Evolutionary conservation across 163 green algal genomes (phyloP).

Genomic region (Scenedesmus sp.): DNA sequence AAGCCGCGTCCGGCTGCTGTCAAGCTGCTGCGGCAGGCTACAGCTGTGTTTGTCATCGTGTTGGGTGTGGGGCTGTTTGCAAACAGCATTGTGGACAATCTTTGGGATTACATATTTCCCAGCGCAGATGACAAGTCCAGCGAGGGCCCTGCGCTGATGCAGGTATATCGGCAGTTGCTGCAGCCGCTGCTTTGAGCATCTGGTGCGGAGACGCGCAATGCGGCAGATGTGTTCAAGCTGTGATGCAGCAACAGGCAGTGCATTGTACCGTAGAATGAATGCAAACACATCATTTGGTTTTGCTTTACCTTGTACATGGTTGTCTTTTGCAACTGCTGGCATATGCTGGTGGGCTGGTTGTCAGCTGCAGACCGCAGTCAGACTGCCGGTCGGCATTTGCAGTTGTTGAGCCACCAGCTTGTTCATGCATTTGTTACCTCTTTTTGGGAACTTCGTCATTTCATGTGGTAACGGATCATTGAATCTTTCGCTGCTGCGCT

Average conservation of each 20-base stretch:
- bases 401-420: no score
- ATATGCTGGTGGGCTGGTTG: neutral
- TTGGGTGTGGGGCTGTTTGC: conserved; percentile 37
- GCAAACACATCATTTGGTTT: no score
- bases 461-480: no score
- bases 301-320: neutral
- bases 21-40: neutral
- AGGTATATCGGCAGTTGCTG: neutral
- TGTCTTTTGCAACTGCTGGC: neutral
- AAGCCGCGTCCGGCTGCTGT: neutral
- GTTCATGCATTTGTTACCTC: no score
- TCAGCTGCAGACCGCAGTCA: neutral
- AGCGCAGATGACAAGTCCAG: neutral
- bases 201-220: neutral
- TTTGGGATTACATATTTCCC: neutral
- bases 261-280: neutral
- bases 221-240: neutral
- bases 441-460: no score
- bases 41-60: conserved; percentile 19
- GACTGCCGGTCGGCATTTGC: no score
- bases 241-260: neutral
- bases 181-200: neutral
- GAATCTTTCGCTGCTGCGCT: no score
- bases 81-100: conserved; percentile 25
- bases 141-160: neutral